Evolutionary conservation across 2,329 filamentous ascomycete species (phyloP).

Genomic region (Camptophora hylomeconis): DNA sequence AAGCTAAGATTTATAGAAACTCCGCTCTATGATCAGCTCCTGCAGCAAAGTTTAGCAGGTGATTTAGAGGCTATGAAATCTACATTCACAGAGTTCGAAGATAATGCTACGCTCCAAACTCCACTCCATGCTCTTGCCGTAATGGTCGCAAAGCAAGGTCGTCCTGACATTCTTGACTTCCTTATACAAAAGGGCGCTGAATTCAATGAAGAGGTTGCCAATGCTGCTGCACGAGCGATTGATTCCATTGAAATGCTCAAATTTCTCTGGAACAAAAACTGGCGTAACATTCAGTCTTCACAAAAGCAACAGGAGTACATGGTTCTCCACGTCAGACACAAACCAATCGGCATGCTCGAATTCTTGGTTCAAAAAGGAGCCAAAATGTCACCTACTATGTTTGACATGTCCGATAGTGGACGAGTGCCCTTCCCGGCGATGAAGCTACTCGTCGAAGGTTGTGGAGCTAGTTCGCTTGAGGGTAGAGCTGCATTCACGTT

Average conservation of each 20-base stretch:
- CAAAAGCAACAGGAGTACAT: background rate
- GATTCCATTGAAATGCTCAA: slow-evolving; percentile 1
- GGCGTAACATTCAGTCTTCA: slow-evolving; percentile 1
- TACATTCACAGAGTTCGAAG: slow-evolving; percentile 1
- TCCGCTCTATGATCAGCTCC: slow-evolving; percentile 1
- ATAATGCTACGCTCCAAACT: background rate
- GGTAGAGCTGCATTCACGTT: slow-evolving; percentile 3
- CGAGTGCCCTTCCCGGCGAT: slow-evolving; percentile 2
- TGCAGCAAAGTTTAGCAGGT: slow-evolving; percentile 1
- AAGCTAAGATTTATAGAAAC: slow-evolving; percentile 1
- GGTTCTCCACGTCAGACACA: background rate
- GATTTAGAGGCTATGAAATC: slow-evolving; percentile 2
- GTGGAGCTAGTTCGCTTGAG: slow-evolving; percentile 2
- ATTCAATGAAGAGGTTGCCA: slow-evolving; percentile 1
- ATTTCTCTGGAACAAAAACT: slow-evolving; percentile 1
- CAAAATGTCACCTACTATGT: slow-evolving; percentile 1
- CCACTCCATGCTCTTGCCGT: slow-evolving; percentile 1
- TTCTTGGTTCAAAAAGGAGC: slow-evolving; percentile 4
- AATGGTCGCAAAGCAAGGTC: slow-evolving; percentile 1
- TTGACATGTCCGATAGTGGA: slow-evolving; percentile 3
- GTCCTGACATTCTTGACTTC: background rate
- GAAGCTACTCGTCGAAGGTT: slow-evolving; percentile 4
- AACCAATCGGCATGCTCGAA: slow-evolving; percentile 2
- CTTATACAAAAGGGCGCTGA: slow-evolving; percentile 1
- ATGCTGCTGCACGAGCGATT: slow-evolving; percentile 1